A percentile compares a stretch with the other conserved stretches of the same genome.
These are phyloP conservation scores for Ophiostoma pallidulum DNA, from an alignment of 2,329 filamentous ascomycete species.

Conservation along the genomic window DNA sequence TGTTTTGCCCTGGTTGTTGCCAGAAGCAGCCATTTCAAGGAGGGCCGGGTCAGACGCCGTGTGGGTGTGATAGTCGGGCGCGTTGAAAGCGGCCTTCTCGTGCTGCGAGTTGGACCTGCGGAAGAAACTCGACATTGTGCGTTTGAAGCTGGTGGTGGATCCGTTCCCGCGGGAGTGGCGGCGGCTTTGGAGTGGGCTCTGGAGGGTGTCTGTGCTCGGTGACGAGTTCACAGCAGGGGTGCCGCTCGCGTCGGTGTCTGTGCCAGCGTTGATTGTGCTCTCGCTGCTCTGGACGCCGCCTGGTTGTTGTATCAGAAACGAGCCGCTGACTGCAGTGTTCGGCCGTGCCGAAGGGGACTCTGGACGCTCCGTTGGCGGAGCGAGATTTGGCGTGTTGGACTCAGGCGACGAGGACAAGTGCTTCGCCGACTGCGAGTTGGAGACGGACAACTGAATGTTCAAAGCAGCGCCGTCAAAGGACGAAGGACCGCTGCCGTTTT, in stretches of 20 bases:
- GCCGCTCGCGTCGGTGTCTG: not conserved
- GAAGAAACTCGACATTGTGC: constrained; percentile 42
- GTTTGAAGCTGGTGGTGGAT: constrained; percentile 35
- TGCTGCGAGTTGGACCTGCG: constrained; percentile 31
- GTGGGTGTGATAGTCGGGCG: constrained; percentile 9
- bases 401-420: no score
- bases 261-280: not conserved
- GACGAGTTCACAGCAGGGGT: constrained; percentile 6
- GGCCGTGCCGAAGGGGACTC: constrained; percentile 6
- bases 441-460: no score
- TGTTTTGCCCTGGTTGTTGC: constrained; percentile 16
- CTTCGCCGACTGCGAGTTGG: no score
- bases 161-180: constrained; percentile 32
- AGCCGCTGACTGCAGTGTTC: constrained; percentile 13
- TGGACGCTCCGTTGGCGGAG: not conserved
- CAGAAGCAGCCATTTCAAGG: constrained; percentile 15
- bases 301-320: constrained; percentile 11
- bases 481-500: no score
- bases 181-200: constrained; percentile 24
- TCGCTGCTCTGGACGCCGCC: not conserved
- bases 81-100: constrained; percentile 19
- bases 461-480: no score
- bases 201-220: constrained; percentile 27
- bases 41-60: constrained; percentile 22
- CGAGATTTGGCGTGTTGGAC: not conserved